Conservation (phyloP, 1,139 yeast genomes). For the Blastobotrys buckinghamii region DNA sequence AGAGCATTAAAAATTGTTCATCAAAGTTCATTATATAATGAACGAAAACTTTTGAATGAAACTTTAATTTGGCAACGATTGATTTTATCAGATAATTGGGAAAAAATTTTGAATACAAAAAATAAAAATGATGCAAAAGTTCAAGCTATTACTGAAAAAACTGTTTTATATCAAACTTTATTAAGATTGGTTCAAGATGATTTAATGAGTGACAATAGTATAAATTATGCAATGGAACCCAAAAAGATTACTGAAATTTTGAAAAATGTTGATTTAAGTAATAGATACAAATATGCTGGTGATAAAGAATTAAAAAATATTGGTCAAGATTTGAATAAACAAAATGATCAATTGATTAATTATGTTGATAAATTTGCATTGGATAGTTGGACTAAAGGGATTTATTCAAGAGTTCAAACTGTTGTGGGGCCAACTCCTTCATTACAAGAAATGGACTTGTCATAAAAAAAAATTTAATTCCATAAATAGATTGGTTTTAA, state of each 20-base stretch:
- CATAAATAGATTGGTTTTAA: too few relatives aligned
- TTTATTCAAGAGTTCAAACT: conserved; percentile 16
- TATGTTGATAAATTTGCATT: conserved; percentile 14
- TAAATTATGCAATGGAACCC: conserved; percentile 7
- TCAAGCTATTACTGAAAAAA: conserved; percentile 38
- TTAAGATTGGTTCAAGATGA: conserved; percentile 6
- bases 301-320: conserved; percentile 13
- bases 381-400: conserved; percentile 24
- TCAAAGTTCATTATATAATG: conserved; percentile 7
- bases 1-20: conserved; percentile 40
- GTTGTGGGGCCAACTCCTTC: not conserved
- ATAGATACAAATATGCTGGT: conserved; percentile 23
- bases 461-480: not conserved
- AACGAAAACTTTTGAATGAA: conserved; percentile 29
- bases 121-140: conserved; percentile 43
- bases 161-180: conserved; percentile 38
- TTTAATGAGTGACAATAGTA: conserved; percentile 1
- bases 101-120: conserved; percentile 37
- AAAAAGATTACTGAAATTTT: not conserved
- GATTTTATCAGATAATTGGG: conserved; percentile 57
- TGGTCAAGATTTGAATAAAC: conserved; percentile 12
- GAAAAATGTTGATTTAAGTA: not conserved
- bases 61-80: conserved; percentile 58
- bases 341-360: conserved; percentile 11
- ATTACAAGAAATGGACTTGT: conserved; percentile 7